Percentiles rank a stretch among this genome's conserved stretches.
These are phyloP conservation scores for Aspergillus nidulans DNA, from an alignment of 495 filamentous ascomycete genomes.

Conservation along the genomic window DNA sequence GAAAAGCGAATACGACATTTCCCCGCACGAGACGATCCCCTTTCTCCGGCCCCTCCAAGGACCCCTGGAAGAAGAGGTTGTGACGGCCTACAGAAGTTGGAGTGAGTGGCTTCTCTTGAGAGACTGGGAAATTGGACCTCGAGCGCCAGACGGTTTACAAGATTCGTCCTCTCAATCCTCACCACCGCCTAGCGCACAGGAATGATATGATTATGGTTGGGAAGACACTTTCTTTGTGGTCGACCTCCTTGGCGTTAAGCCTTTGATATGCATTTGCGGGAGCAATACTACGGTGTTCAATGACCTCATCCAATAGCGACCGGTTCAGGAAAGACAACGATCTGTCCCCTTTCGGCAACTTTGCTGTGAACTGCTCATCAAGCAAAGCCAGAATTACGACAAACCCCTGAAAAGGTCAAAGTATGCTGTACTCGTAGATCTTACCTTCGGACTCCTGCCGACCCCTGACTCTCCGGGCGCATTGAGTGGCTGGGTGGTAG, in stretches of 20 bases:
- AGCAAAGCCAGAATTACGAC: background rate
- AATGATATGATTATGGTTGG: background rate
- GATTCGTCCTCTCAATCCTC: slow-evolving; percentile 41
- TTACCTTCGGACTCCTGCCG: background rate
- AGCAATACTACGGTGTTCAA: slow-evolving; percentile 2
- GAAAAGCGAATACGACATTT: slow-evolving; percentile 86
- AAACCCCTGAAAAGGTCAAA: background rate
- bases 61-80: slow-evolving; percentile 74
- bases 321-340: background rate
- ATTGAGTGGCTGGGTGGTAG: background rate
- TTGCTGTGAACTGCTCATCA: background rate
- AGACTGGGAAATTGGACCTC: slow-evolving; percentile 67
- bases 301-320: background rate
- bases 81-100: slow-evolving; percentile 77
- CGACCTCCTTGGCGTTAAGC: background rate
- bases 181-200: slow-evolving; percentile 32
- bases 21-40: slow-evolving; percentile 73
- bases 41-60: slow-evolving; percentile 77
- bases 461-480: background rate
- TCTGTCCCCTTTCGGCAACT: background rate
- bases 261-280: slow-evolving; percentile 2
- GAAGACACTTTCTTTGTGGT: background rate
- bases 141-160: slow-evolving; percentile 46
- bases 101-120: slow-evolving; percentile 15
- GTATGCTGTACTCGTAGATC: background rate